phyloP scores from a whole-genome alignment of 2,329 filamentous ascomycete species.

The Lachnellula occidentalis region DNA sequence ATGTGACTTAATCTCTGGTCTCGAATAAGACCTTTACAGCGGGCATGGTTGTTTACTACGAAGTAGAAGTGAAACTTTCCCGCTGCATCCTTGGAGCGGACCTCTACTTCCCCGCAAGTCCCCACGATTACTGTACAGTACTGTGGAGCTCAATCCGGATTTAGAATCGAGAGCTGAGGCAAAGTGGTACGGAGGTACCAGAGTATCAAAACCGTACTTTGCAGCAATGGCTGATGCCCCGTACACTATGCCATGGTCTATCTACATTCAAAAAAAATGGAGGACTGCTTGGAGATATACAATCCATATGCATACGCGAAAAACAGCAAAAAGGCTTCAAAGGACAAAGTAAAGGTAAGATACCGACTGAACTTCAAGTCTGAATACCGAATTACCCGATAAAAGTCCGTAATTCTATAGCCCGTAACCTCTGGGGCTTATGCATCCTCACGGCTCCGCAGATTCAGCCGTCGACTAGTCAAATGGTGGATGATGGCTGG shows the following conservation, averaged over 20 bases:
- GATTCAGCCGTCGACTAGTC: not conserved
- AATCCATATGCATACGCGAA: too few species aligned
- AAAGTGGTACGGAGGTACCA: not conserved
- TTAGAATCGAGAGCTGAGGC: not conserved
- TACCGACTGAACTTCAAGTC: too few species aligned
- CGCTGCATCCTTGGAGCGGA: conserved; percentile 1
- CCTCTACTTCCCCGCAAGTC: conserved; percentile 12
- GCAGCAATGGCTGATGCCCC: too few species aligned
- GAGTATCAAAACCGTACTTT: too few species aligned
- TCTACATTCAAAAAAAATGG: too few species aligned
- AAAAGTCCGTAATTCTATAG: not conserved
- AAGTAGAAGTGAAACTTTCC: conserved; percentile 3
- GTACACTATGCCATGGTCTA: too few species aligned
- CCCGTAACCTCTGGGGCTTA: not conserved
- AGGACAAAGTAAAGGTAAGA: too few species aligned
- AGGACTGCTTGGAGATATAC: too few species aligned
- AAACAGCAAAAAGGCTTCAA: too few species aligned
- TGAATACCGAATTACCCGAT: not conserved
- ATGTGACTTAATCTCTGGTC: conserved; percentile 3
- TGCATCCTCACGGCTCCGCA: not conserved
- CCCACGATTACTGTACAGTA: not conserved
- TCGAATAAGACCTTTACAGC: conserved; percentile 9
- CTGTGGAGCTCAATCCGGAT: conserved; percentile 4
- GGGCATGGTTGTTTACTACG: conserved; percentile 1
- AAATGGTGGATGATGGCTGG: not conserved